These are phyloP conservation scores for Chytriomyces sp. DNA, from an alignment of 192 early-diverging fungal genomes.

Conservation along the genomic window DNA sequence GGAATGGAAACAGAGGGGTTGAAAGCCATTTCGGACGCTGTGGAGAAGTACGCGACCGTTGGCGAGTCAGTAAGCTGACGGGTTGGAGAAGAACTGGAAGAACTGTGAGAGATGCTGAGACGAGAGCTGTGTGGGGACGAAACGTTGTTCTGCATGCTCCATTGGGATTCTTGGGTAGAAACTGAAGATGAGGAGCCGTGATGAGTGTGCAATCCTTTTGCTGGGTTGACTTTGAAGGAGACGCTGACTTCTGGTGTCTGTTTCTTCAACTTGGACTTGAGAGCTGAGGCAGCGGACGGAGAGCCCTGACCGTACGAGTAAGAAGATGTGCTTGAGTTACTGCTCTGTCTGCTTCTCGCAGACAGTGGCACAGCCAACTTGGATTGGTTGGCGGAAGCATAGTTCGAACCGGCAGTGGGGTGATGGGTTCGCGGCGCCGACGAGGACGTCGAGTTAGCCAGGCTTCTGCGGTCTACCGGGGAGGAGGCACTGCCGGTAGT, in stretches of 20 bases:
- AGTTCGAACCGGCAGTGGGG: not conserved
- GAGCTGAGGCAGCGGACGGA: not conserved
- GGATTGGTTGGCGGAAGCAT: not conserved
- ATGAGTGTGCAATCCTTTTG: not conserved
- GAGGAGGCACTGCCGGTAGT: not conserved
- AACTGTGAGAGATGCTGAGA: not conserved
- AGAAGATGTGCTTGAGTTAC: not conserved
- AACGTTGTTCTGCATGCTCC: slow-evolving; percentile 4
- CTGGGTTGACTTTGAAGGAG: not conserved
- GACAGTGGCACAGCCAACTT: too few relatives aligned
- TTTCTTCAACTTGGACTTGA: not conserved
- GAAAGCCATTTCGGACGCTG: not conserved
- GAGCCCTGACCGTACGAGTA: not conserved
- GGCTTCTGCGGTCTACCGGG: not conserved
- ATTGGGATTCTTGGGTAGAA: slow-evolving; percentile 2
- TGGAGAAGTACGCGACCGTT: not conserved
- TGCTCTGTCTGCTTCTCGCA: not conserved
- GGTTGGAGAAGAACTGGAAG: not conserved
- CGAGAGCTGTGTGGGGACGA: not conserved
- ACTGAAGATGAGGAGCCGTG: not conserved
- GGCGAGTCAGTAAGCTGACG: not conserved
- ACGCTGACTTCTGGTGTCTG: not conserved
- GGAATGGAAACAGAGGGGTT: not conserved
- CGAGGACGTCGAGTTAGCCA: not conserved
- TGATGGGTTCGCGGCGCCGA: slow-evolving; percentile 11